phyloP scores from a whole-genome alignment of 495 filamentous ascomycete genomes.

The Thozetella sp. region DNA sequence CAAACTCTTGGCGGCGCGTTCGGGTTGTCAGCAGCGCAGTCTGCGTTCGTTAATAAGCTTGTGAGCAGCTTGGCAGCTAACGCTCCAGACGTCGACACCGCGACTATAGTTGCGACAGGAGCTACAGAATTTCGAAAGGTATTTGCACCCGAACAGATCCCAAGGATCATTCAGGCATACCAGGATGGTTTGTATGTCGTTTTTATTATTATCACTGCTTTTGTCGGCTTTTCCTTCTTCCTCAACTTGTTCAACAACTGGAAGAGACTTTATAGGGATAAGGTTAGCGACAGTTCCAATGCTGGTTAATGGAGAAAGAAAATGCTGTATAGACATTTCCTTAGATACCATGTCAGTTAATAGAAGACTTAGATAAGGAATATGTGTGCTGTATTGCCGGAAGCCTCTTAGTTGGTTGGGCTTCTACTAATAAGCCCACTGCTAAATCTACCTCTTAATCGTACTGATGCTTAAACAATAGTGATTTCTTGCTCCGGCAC shows the following conservation, averaged over 20 bases:
- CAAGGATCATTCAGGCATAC: constrained; percentile 51
- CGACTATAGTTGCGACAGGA: constrained; percentile 43
- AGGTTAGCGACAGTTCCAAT: too few relatives aligned
- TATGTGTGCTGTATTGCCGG: too few relatives aligned
- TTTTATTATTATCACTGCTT: constrained; percentile 35
- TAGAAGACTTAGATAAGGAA: too few relatives aligned
- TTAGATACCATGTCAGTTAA: too few relatives aligned
- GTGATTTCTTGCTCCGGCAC: too few relatives aligned
- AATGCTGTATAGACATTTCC: too few relatives aligned
- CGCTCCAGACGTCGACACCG: constrained; percentile 44
- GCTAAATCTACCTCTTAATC: too few relatives aligned
- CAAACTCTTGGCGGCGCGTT: constrained; percentile 53
- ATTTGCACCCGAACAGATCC: constrained; percentile 38
- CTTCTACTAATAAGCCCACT: too few relatives aligned
- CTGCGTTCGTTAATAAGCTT: constrained; percentile 45
- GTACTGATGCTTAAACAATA: too few relatives aligned
- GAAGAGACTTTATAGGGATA: too few relatives aligned
- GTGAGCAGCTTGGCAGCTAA: constrained; percentile 27
- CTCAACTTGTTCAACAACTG: constrained; percentile 8
- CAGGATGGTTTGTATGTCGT: constrained; percentile 50
- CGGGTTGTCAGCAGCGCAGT: constrained; percentile 45
- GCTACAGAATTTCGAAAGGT: constrained; percentile 49
- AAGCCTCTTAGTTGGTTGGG: too few relatives aligned
- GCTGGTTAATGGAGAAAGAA: too few relatives aligned
- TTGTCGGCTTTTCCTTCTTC: constrained; percentile 15